Evolutionary conservation across 2,329 filamentous ascomycete species (phyloP).

Genomic region (Sarocladium oryzae): DNA sequence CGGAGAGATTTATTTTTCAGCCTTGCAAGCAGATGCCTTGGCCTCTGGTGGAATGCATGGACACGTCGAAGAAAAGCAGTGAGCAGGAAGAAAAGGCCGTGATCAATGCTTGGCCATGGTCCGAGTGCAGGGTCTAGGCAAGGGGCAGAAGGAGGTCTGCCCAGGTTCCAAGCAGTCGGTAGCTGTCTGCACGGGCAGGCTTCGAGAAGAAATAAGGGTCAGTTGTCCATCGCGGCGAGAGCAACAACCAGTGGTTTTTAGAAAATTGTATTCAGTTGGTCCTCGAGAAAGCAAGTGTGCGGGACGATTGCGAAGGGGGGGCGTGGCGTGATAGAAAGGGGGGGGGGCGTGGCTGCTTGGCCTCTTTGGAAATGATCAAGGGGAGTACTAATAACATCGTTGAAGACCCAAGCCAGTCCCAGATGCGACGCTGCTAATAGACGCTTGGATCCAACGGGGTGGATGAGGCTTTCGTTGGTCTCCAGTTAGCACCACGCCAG

Average conservation of each 20-base stretch:
- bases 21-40: background rate
- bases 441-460: background rate
- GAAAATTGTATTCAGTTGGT: background rate
- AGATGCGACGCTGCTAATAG: too few species aligned
- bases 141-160: background rate
- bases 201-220: conserved; percentile 3
- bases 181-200: background rate
- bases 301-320: background rate
- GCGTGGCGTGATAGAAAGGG: background rate
- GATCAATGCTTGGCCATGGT: background rate
- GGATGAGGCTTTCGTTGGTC: conserved; percentile 10
- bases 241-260: background rate
- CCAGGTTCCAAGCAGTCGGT: background rate
- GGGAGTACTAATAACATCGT: background rate
- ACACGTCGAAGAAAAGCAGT: background rate
- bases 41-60: background rate
- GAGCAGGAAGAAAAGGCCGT: background rate
- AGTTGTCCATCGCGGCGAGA: background rate
- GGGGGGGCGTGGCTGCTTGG: background rate
- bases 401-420: too few species aligned
- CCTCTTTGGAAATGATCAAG: background rate
- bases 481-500: conserved; percentile 5
- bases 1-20: background rate
- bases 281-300: conserved; percentile 2
- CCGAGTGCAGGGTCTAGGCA: too few species aligned